These are phyloP conservation scores for Sporothrix mexicana DNA, from an alignment of 2,329 filamentous ascomycete species.

Conservation along the genomic window DNA sequence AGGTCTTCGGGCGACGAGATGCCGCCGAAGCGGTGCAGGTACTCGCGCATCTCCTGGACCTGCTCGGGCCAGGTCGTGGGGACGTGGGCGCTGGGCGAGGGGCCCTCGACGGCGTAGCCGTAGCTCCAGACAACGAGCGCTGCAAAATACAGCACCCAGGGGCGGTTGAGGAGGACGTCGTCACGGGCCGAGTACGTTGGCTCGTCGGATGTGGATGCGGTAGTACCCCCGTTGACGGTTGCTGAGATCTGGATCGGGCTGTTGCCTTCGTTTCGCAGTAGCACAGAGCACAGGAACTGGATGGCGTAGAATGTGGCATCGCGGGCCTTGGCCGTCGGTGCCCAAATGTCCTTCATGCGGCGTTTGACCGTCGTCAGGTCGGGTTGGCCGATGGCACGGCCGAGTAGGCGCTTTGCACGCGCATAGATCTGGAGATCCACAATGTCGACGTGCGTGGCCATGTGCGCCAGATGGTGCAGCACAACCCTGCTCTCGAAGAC, in stretches of 20 bases:
- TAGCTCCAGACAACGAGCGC: slow-evolving; percentile 94
- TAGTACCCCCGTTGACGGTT: slow-evolving; percentile 41
- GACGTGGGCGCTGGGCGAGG: slow-evolving; percentile 60
- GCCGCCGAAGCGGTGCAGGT: slow-evolving; percentile 73
- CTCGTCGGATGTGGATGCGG: slow-evolving; percentile 24
- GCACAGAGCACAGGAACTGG: slow-evolving; percentile 83
- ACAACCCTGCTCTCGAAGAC: slow-evolving; percentile 89
- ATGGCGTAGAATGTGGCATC: slow-evolving; percentile 93
- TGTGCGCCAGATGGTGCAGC: slow-evolving; percentile 90
- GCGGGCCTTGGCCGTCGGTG: slow-evolving; percentile 82
- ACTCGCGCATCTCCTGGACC: slow-evolving; percentile 78
- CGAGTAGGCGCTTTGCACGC: slow-evolving; percentile 81
- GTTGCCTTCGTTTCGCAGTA: slow-evolving; percentile 64
- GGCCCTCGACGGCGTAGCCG: slow-evolving; percentile 86
- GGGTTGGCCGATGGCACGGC: slow-evolving; percentile 79
- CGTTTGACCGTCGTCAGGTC: slow-evolving; percentile 81
- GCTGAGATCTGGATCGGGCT: slow-evolving; percentile 42
- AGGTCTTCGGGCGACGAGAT: slow-evolving; percentile 79
- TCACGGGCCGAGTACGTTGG: slow-evolving; percentile 77
- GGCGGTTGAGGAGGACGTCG: slow-evolving; percentile 86
- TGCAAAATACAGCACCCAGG: slow-evolving; percentile 95
- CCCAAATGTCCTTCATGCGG: slow-evolving; percentile 89
- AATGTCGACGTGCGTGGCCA: slow-evolving; percentile 97
- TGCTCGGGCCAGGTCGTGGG: slow-evolving; percentile 69
- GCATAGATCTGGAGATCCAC: slow-evolving; percentile 98